Evolutionary conservation across 169 alveolate species (phyloP).

Genomic region (Eimeria zaria): DNA sequence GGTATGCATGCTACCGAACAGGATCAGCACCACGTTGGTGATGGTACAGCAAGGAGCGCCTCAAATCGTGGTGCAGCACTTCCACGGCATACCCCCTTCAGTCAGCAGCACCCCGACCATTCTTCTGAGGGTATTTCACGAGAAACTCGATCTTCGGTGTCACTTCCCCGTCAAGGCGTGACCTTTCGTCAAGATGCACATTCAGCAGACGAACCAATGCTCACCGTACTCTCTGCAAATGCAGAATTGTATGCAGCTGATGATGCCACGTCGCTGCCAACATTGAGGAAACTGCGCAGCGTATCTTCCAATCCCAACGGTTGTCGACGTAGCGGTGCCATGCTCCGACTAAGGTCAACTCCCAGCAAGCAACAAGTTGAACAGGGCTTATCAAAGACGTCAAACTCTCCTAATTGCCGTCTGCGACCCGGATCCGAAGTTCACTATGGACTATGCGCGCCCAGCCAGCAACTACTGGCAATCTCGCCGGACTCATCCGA

Average conservation of each 20-base stretch:
- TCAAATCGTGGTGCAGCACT: background rate
- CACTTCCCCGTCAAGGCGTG: conserved; percentile 1
- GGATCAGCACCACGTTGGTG: conserved; percentile 7
- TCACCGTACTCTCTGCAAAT: background rate
- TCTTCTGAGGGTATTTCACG: background rate
- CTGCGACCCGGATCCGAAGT: background rate
- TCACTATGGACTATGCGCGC: background rate
- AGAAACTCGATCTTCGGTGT: background rate
- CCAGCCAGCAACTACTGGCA: background rate
- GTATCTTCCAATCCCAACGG: conserved; percentile 18
- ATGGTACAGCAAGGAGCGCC: background rate
- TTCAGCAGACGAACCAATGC: background rate
- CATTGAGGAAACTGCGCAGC: conserved; percentile 67
- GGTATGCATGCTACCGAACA: background rate
- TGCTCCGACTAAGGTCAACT: conserved; percentile 31
- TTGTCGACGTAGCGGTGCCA: background rate
- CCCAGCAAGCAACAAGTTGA: background rate
- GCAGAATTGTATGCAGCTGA: background rate
- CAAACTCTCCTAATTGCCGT: background rate
- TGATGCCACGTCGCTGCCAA: conserved; percentile 41
- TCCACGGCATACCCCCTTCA: background rate
- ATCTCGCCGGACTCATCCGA: background rate
- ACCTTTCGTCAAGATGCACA: conserved; percentile 6
- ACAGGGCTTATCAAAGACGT: background rate
- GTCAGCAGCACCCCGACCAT: background rate